Evolutionary conservation across 768 basidiomycete genomes (phyloP).

Genomic region (Collybia mongolica): DNA sequence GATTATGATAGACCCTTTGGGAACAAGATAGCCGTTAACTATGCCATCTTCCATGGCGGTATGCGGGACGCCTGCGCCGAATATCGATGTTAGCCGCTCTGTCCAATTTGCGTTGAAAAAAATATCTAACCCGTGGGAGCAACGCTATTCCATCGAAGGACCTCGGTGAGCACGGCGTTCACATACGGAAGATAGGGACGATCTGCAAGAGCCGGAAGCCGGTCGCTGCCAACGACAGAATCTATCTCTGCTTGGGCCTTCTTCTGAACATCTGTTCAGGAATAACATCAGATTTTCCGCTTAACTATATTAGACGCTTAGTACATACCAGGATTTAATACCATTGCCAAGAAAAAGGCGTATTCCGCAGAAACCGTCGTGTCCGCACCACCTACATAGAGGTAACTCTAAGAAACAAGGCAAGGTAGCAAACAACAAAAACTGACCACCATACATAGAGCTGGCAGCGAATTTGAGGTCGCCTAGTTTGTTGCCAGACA

Average conservation of each 20-base stretch:
- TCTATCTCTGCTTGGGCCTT: constrained; percentile 56
- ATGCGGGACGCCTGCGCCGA: constrained; percentile 41
- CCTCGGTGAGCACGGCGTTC: constrained; percentile 42
- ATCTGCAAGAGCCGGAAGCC: constrained; percentile 40
- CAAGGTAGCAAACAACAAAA: neutral
- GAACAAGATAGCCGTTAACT: constrained; percentile 42
- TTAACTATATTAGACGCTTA: neutral
- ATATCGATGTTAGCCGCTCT: neutral
- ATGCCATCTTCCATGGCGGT: constrained; percentile 42
- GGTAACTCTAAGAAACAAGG: neutral
- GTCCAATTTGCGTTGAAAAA: neutral
- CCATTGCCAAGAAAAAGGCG: constrained; percentile 50
- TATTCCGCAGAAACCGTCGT: constrained; percentile 46
- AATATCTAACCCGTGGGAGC: constrained; percentile 37
- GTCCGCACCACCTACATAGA: constrained; percentile 42
- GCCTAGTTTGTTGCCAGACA: constrained; percentile 26
- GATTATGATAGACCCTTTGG: constrained; percentile 46
- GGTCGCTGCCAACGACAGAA: constrained; percentile 32
- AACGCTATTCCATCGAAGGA: constrained; percentile 47
- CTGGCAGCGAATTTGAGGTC: constrained; percentile 42
- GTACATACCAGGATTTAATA: constrained; percentile 31
- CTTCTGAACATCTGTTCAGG: constrained; percentile 41
- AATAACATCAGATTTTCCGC: neutral
- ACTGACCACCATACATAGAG: constrained; percentile 45
- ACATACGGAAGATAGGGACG: constrained; percentile 47